Evolutionary conservation across 2,329 filamentous ascomycete species (phyloP), one percentile per base, ranked within the genome.

Genomic region (Arachnomyces sp.): DNA sequence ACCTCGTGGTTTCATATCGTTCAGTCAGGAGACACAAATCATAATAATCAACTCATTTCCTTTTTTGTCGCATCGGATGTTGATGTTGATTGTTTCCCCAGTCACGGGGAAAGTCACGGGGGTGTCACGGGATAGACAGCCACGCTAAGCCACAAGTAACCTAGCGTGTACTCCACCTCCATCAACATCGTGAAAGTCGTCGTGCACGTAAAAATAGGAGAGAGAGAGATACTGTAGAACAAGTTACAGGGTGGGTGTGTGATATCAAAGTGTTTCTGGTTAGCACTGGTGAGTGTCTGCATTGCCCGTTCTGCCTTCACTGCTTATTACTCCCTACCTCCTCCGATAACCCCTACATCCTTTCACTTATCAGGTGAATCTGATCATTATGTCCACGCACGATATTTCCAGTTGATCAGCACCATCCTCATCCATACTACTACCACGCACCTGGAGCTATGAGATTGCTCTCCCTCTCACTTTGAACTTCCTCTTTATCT

Each of bases 351-450:
- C 20, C 20, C 20, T 25, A 5, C 20, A 5, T 25, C 20, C 20
- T 5, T 25, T 31, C 28, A 25, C 16, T n/a, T 25, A 25, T 25
- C 20, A 25, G 20, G 20, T 35, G 25, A 42, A 43, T 31, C 38
- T 31, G 29, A 38, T 38, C 34, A 44, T 46, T 64, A 63, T 61
- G 52, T 49, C 60, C 61, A 64, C 60, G 61, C 61, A 64, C 61
- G 43, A 46, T 45, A 41, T 43, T 40, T 44, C 39, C 39, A 41
- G 43, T 25, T 25, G 20, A 46, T 53, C 44, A 43, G 35, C 37
- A 34, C 41, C 34, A 39, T 45, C 49, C 48, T 47, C 37, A 42
- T 40, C 39, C 40, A 35, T 18, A 47, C 57, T 64, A 56, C 60
- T 64, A 55, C 61, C 61, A 64, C 61, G 61, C 61, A 64, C 61